Evolutionary conservation across 306 rosid species (phyloP), one percentile per base, ranked within the genome.

Genomic region (Ormosia emarginata): DNA sequence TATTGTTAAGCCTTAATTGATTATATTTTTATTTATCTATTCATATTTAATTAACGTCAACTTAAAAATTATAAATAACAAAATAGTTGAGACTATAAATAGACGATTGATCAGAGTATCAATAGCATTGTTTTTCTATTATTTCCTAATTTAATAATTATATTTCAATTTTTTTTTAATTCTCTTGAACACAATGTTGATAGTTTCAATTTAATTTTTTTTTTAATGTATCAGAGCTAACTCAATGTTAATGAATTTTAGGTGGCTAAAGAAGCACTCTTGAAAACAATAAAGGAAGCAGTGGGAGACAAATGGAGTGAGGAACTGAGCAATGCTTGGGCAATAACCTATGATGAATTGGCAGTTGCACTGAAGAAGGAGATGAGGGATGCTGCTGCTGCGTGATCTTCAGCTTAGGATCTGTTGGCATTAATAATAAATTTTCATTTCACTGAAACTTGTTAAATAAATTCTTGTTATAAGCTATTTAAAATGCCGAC

Each of bases 231-330:
- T 30, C n/a, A 33, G n/a, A 41, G 50, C 36, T 41, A 40, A 40
- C 41, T 5, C 2, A 8, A 15, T 2, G 37, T 59, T 64, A 6
- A 10, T 64, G 53, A 2, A 18, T 8, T 18, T 15, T 4, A 83
- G 83, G 86, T 71, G 75, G 76, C 78, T 1, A 83, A 83, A 55
- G 83, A 83, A 78, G 83, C 83, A 55, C 4, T 78, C 2, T 2
- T 83, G 57, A 43, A 49, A 37, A 66, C 87, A 66, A 7, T 84
- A 34, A 79, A 84, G 63, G 83, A 65, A 43, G 87, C 71, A 0
- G 68, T 47, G 24, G 86, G 83, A 3, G 80, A 55, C 43, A 71
- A 78, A 34, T 83, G 86, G 80, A 71, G 57, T 18, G 76, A 13
- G 0, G 83, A 83, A 9, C 3, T 78, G 7, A 33, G 47, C 59